phyloP scores from a whole-genome alignment of 371 early-diverging fungal species.

The Mycotypha africana region DNA sequence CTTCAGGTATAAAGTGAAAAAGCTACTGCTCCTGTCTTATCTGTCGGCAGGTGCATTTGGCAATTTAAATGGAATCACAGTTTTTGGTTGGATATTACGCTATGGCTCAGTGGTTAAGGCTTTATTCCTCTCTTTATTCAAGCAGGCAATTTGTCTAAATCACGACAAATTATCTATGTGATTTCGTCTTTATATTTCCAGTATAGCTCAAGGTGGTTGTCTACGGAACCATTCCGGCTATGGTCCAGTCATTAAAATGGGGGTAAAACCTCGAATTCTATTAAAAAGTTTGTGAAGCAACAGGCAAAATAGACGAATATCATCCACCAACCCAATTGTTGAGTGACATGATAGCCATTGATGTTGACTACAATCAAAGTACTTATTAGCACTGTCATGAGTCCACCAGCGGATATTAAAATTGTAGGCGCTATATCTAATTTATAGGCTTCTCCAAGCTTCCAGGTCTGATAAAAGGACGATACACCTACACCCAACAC shows the following conservation, averaged over 20 bases:
- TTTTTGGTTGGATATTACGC: too few species aligned
- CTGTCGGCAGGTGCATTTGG: too few species aligned
- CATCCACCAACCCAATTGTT: constrained; percentile 46
- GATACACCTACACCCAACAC: constrained; percentile 75
- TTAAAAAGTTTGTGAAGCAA: constrained; percentile 37
- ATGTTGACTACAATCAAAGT: constrained; percentile 45
- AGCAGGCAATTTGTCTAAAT: too few species aligned
- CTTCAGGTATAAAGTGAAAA: too few species aligned
- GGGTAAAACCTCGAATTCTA: constrained; percentile 34
- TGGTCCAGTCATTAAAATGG: background rate
- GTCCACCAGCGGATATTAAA: constrained; percentile 42
- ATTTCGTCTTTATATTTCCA: too few species aligned
- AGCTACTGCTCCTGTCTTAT: too few species aligned
- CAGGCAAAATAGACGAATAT: constrained; percentile 43
- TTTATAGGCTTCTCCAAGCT: constrained; percentile 30
- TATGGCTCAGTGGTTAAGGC: too few species aligned
- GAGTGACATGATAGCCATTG: constrained; percentile 43
- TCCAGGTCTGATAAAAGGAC: constrained; percentile 47
- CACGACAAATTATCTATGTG: too few species aligned
- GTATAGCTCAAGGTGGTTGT: too few species aligned
- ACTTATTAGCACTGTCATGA: constrained; percentile 43
- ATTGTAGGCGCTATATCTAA: constrained; percentile 54
- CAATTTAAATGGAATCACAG: too few species aligned
- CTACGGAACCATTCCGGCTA: too few species aligned
- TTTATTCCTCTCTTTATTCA: too few species aligned